phyloP scores from a whole-genome alignment of 495 filamentous ascomycete genomes.

The Penicillium lividum region DNA sequence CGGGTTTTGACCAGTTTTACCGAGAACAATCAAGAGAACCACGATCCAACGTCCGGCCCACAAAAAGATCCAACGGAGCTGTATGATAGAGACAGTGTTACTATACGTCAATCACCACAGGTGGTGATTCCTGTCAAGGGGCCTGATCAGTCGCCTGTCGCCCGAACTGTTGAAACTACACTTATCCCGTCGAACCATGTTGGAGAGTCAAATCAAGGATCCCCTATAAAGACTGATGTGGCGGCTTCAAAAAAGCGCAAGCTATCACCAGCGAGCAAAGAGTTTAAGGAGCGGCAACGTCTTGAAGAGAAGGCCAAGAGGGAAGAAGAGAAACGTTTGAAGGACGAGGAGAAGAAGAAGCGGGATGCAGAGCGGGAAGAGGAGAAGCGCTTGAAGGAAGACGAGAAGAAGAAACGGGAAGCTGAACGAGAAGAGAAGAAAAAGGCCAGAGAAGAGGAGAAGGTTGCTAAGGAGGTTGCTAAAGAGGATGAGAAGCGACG shows the following conservation, averaged over 20 bases:
- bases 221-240: conserved; percentile 9
- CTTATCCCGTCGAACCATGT: background rate
- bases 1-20: conserved; percentile 11
- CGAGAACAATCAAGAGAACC: conserved; percentile 34
- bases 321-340: conserved; percentile 53
- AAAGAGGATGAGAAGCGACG: conserved; percentile 61
- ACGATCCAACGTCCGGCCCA: conserved; percentile 10
- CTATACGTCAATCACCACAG: background rate
- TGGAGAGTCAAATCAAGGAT: conserved; percentile 1
- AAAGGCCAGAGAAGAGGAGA: conserved; percentile 66
- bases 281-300: conserved; percentile 40
- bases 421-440: conserved; percentile 47
- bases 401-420: conserved; percentile 38
- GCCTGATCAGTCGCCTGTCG: background rate
- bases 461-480: conserved; percentile 28
- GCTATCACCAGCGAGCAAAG: conserved; percentile 53
- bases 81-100: background rate
- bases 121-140: background rate
- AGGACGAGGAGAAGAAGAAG: conserved; percentile 49
- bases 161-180: background rate
- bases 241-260: conserved; percentile 52
- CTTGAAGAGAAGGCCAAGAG: conserved; percentile 34
- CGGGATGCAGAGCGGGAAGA: conserved; percentile 47
- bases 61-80: conserved; percentile 1
- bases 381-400: conserved; percentile 42